Conservation (phyloP, 2,329 filamentous ascomycete genomes). For the Pseudogymnoascus sp. region DNA sequence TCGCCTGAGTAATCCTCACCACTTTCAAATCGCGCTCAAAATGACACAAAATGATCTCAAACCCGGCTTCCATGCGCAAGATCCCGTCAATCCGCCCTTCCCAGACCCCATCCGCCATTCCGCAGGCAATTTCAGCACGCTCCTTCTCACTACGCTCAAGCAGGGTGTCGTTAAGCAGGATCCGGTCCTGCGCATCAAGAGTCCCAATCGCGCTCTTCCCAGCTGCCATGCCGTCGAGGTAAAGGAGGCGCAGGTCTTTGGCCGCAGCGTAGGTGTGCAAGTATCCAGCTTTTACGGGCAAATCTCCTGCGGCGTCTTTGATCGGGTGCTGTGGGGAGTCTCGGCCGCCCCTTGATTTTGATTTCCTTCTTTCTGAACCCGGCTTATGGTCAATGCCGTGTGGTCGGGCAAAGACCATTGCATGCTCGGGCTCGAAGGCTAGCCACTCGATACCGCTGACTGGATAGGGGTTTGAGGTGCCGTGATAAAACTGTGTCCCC, state of each 20-base stretch:
- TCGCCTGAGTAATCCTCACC: too few species aligned
- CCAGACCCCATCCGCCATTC: constrained; percentile 39
- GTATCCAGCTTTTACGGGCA: constrained; percentile 39
- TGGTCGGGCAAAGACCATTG: constrained; percentile 50
- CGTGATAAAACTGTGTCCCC: constrained; percentile 62
- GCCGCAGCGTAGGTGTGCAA: constrained; percentile 58
- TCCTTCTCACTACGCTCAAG: constrained; percentile 32
- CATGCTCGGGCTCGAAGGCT: constrained; percentile 70
- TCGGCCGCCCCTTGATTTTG: background rate
- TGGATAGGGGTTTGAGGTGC: constrained; percentile 37
- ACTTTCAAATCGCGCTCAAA: constrained; percentile 34
- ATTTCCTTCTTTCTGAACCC: background rate
- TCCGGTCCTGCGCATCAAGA: constrained; percentile 56
- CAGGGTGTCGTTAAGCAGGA: constrained; percentile 41
- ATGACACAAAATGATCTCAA: constrained; percentile 62
- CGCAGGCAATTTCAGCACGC: constrained; percentile 50
- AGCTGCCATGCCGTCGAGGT: constrained; percentile 63
- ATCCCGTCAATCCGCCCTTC: constrained; percentile 50
- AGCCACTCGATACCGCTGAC: constrained; percentile 58
- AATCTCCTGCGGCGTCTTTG: constrained; percentile 11
- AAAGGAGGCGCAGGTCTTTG: constrained; percentile 51
- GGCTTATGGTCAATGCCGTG: background rate
- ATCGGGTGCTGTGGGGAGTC: constrained; percentile 5
- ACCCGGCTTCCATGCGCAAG: constrained; percentile 60
- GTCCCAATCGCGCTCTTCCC: constrained; percentile 59